Evolutionary conservation across 768 basidiomycete genomes (phyloP).

Genomic region (Naematelia encephala): DNA sequence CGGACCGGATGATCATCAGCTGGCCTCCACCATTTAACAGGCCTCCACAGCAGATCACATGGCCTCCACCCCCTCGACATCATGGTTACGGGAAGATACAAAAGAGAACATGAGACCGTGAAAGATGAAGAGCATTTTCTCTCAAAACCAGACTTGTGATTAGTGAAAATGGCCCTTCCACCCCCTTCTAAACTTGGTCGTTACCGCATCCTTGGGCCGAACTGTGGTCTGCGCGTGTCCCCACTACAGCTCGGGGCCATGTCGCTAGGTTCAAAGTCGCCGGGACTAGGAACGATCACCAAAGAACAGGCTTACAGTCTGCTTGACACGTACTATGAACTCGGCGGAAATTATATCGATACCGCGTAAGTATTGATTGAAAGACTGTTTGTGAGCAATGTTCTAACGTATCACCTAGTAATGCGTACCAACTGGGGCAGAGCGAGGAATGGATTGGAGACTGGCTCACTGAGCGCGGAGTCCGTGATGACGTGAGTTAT

Average conservation of each 20-base stretch:
- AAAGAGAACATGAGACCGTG: neutral
- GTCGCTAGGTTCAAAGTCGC: constrained; percentile 36
- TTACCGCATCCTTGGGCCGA: constrained; percentile 27
- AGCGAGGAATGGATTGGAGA: constrained; percentile 61
- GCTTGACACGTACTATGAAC: constrained; percentile 54
- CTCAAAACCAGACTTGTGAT: neutral
- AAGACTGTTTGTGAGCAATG: neutral
- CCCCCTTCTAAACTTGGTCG: constrained; percentile 18
- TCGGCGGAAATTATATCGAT: constrained; percentile 58
- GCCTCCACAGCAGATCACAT: neutral
- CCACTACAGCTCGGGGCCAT: constrained; percentile 44
- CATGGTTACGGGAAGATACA: no score
- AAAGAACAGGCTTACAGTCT: constrained; percentile 55
- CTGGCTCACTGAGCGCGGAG: constrained; percentile 54
- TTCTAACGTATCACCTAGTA: neutral
- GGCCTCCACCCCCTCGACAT: no score
- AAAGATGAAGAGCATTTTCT: neutral
- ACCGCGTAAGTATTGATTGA: constrained; percentile 27
- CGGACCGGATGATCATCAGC: neutral
- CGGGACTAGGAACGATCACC: constrained; percentile 53
- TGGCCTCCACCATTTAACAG: neutral
- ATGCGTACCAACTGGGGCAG: constrained; percentile 52
- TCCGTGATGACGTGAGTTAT: constrained; percentile 53
- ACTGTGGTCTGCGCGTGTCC: constrained; percentile 41
- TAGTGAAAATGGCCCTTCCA: constrained; percentile 16